phyloP scores from a whole-genome alignment of 345 rosid species.

The Eucalyptus regnans region DNA sequence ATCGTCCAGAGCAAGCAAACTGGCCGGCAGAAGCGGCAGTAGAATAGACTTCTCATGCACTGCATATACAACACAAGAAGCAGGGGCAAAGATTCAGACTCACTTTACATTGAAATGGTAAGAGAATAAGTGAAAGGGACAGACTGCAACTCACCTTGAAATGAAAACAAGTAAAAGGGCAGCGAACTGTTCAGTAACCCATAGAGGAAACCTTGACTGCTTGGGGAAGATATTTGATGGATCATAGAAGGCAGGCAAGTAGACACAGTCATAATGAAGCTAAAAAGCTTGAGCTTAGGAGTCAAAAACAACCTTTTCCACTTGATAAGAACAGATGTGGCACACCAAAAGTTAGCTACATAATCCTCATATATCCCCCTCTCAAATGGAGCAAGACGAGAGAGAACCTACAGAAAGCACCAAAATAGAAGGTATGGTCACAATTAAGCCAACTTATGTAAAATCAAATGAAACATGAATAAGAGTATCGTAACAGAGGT shows the following conservation, averaged over 20 bases:
- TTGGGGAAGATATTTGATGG: constrained; percentile 72
- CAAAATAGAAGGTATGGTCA: not conserved
- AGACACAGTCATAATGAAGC: constrained; percentile 53
- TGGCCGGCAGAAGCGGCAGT: constrained; percentile 85
- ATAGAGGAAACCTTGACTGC: constrained; percentile 69
- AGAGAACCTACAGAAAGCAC: constrained; percentile 49
- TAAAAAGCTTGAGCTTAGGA: constrained; percentile 37
- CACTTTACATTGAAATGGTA: not conserved
- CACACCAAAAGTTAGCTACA: constrained; percentile 97
- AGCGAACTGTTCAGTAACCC: constrained; percentile 76
- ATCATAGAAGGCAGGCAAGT: constrained; percentile 81
- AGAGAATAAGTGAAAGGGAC: not conserved
- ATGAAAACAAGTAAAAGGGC: constrained; percentile 82
- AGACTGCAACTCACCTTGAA: constrained; percentile 47
- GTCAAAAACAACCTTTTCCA: constrained; percentile 74
- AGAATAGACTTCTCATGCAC: constrained; percentile 96
- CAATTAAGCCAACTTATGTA: not conserved
- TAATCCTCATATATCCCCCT: constrained; percentile 97
- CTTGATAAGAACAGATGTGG: constrained; percentile 63
- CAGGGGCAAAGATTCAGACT: not conserved
- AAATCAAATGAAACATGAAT: not conserved
- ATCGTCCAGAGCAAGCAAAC: constrained; percentile 55
- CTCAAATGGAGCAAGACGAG: constrained; percentile 92
- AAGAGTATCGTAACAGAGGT: not conserved
- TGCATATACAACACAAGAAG: constrained; percentile 18